These are phyloP conservation scores for Fallopia convolvulus DNA, from an alignment of 148 eudicot genomes.

Conservation along the genomic window DNA sequence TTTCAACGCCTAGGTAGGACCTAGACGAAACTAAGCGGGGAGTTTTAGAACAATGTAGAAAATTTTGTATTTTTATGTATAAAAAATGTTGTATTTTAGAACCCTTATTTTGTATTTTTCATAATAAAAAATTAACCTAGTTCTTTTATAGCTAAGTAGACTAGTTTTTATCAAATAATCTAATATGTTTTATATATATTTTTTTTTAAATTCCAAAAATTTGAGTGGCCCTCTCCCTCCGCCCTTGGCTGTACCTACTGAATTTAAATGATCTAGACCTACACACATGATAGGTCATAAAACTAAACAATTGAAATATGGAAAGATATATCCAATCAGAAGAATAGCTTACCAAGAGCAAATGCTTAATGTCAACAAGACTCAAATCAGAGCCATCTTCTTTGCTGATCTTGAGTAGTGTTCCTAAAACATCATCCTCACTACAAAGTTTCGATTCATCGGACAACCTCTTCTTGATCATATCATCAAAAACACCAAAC, in stretches of 20 bases:
- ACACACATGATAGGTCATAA: neutral
- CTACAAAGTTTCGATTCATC: neutral
- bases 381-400: conserved; percentile 15
- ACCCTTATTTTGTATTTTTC: no score
- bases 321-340: neutral
- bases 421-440: conserved; percentile 20
- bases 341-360: conserved; percentile 18
- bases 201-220: no score
- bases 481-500: conserved; percentile 14
- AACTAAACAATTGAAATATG: neutral
- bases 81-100: no score
- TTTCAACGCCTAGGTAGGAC: no score
- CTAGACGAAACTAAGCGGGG: no score
- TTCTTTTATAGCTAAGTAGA: no score
- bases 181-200: no score
- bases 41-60: no score
- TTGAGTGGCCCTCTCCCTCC: no score
- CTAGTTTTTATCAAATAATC: no score
- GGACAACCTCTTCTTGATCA: conserved; percentile 15
- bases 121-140: no score
- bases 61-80: no score
- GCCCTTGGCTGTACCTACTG: neutral
- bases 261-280: neutral
- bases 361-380: conserved; percentile 21
- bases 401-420: conserved; percentile 18